These are phyloP conservation scores for Mucor velutinosus DNA, from an alignment of 371 early-diverging fungal species.

Conservation along the genomic window DNA sequence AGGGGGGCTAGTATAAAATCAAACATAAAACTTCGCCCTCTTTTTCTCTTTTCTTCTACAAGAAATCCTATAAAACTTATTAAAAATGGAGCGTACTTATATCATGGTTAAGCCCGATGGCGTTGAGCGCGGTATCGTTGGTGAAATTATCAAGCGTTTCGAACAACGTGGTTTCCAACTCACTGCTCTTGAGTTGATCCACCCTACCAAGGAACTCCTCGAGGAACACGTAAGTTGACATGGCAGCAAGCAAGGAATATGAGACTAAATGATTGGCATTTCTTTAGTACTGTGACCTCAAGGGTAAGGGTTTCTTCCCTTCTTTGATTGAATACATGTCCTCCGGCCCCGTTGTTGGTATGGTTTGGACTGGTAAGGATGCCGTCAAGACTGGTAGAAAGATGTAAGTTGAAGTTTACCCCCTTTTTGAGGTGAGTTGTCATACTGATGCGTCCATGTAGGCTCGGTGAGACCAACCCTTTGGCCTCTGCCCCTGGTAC, in stretches of 20 bases:
- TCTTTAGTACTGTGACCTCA: slow-evolving; percentile 85
- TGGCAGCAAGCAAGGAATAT: background rate
- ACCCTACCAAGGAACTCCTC: slow-evolving; percentile 78
- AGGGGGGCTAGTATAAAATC: background rate
- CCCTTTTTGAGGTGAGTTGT: background rate
- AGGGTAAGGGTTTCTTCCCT: slow-evolving; percentile 95
- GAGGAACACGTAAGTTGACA: slow-evolving; percentile 79
- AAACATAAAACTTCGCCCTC: background rate
- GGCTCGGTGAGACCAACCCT: slow-evolving; percentile 93
- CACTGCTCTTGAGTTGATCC: slow-evolving; percentile 80
- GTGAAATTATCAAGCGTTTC: slow-evolving; percentile 96
- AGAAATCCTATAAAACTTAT: slow-evolving; percentile 4
- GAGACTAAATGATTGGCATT: background rate
- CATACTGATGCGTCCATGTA: background rate
- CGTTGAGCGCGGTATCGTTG: slow-evolving; percentile 94
- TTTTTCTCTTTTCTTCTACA: background rate
- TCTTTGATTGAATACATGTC: slow-evolving; percentile 86
- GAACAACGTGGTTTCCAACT: slow-evolving; percentile 89
- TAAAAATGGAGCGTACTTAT: slow-evolving; percentile 32
- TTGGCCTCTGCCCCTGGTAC: slow-evolving; percentile 95
- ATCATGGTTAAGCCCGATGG: slow-evolving; percentile 68
- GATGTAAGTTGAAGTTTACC: slow-evolving; percentile 48
- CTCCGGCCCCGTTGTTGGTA: slow-evolving; percentile 92
- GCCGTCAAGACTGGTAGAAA: slow-evolving; percentile 96
- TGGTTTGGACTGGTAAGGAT: slow-evolving; percentile 97